Conservation (phyloP, 2,329 filamentous ascomycete species). For the Reticulascus tulasneorum region DNA sequence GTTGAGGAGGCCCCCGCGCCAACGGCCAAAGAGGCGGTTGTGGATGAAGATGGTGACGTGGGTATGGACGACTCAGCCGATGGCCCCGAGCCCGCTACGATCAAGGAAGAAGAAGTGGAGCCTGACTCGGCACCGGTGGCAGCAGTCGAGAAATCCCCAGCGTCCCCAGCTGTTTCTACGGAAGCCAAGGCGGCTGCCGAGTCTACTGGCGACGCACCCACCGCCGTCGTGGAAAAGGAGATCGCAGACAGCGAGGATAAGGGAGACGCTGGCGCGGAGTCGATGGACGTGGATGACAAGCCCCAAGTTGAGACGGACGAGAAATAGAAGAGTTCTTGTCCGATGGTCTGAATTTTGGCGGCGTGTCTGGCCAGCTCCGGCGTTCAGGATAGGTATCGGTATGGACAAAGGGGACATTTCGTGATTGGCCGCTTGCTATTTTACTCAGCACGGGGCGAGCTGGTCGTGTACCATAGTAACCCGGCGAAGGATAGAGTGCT, state of each 20-base stretch:
- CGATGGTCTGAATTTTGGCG: no score
- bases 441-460: no score
- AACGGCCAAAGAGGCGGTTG: conserved; percentile 22
- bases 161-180: conserved; percentile 6
- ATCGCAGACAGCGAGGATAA: conserved; percentile 10
- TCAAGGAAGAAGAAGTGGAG: conserved; percentile 37
- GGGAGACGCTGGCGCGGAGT: conserved; percentile 14
- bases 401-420: no score
- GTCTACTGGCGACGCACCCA: conserved; percentile 6
- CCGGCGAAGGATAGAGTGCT: no score
- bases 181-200: conserved; percentile 18
- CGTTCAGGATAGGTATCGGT: no score
- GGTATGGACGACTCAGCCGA: conserved; percentile 42
- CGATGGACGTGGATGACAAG: conserved; percentile 16
- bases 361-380: no score
- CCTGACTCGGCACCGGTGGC: conserved; percentile 26
- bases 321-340: conserved; percentile 6
- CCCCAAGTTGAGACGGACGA: conserved; percentile 6
- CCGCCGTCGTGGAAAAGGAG: conserved; percentile 13
- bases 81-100: conserved; percentile 24
- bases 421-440: no score
- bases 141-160: conserved; percentile 3
- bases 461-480: no score
- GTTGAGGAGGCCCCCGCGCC: conserved; percentile 10
- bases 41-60: conserved; percentile 47